Evolutionary conservation across 805 yeast species (phyloP).

Genomic region (Teunomyces pallodes): DNA sequence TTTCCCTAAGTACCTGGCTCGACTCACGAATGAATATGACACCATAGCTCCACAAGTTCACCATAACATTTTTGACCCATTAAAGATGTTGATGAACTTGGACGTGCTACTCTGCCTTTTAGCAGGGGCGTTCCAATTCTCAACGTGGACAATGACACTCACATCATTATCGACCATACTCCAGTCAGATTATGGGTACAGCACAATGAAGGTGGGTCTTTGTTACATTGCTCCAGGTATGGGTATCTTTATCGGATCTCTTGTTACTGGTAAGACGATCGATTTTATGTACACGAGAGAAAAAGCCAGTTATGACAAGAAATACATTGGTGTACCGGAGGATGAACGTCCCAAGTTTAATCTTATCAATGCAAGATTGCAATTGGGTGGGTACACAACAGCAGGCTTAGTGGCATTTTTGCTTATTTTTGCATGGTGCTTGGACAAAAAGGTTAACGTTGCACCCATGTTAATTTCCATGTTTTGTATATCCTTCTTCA

Average conservation of each 20-base stretch:
- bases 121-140: conserved; percentile 61
- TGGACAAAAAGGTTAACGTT: conserved; percentile 45
- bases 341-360: conserved; percentile 40
- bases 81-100: conserved; percentile 40
- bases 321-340: conserved; percentile 15
- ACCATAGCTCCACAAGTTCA: conserved; percentile 6
- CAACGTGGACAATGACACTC: conserved; percentile 67
- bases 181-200: conserved; percentile 46
- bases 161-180: conserved; percentile 63
- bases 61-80: conserved; percentile 24
- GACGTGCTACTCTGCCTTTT: conserved; percentile 49
- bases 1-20: conserved; percentile 8
- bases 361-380: conserved; percentile 52
- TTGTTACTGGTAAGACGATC: conserved; percentile 55
- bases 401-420: conserved; percentile 28
- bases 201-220: conserved; percentile 60
- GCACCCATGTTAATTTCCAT: conserved; percentile 58
- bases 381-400: conserved; percentile 8
- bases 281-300: conserved; percentile 46
- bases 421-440: conserved; percentile 72
- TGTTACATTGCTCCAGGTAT: conserved; percentile 75
- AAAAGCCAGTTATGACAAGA: conserved; percentile 19
- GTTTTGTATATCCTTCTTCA: conserved; percentile 55
- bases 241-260: conserved; percentile 59
- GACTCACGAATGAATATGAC: conserved; percentile 9